These are phyloP conservation scores for Xerocomus spinulosus DNA, from an alignment of 768 basidiomycete genomes.

Conservation along the genomic window DNA sequence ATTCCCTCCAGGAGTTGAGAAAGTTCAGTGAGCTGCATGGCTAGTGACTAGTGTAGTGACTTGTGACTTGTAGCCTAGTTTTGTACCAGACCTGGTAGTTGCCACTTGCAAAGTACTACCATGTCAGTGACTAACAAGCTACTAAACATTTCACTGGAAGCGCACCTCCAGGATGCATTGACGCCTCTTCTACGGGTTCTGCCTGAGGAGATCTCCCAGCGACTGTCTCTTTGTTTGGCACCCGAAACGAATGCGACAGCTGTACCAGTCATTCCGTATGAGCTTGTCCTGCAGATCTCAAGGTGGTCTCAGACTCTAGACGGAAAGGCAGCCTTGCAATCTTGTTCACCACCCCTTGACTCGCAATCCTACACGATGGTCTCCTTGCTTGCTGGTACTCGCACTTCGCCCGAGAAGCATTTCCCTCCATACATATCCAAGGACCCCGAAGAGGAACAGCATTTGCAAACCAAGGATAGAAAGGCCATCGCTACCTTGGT, in stretches of 20 bases:
- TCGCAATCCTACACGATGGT: slow-evolving; percentile 62
- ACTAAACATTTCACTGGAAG: slow-evolving; percentile 63
- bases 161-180: slow-evolving; percentile 53
- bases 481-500: slow-evolving; percentile 65
- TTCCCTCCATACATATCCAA: slow-evolving; percentile 50
- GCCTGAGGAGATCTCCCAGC: slow-evolving; percentile 40
- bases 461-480: slow-evolving; percentile 47
- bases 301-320: slow-evolving; percentile 60
- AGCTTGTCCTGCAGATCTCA: slow-evolving; percentile 53
- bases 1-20: slow-evolving; percentile 62
- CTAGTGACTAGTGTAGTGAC: too few species aligned
- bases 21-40: slow-evolving; percentile 22
- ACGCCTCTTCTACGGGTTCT: slow-evolving; percentile 41
- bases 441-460: slow-evolving; percentile 46
- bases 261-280: slow-evolving; percentile 55
- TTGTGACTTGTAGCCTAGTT: too few species aligned
- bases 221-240: slow-evolving; percentile 40
- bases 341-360: slow-evolving; percentile 41
- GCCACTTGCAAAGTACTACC: too few species aligned
- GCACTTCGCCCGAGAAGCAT: slow-evolving; percentile 71
- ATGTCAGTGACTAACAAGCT: slow-evolving; percentile 10
- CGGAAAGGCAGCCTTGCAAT: slow-evolving; percentile 40
- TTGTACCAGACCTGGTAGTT: too few species aligned
- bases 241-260: slow-evolving; percentile 2
- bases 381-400: slow-evolving; percentile 69